These are phyloP conservation scores for Pyrus bretschneideri DNA, from an alignment of 306 rosid species.

Conservation along the genomic window DNA sequence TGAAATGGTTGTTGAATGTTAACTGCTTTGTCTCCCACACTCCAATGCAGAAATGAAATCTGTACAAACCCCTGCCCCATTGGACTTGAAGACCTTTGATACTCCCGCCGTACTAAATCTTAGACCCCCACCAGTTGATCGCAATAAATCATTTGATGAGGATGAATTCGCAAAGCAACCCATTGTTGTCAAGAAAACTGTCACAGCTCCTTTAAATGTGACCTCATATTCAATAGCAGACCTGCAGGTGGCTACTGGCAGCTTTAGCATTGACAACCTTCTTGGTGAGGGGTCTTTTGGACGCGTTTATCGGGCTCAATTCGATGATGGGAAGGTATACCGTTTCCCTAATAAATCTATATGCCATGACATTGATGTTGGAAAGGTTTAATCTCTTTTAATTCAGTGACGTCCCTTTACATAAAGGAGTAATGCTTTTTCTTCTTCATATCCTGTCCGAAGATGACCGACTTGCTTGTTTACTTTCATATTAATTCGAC, in stretches of 20 bases:
- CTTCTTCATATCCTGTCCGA: background rate
- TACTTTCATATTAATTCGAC: no score
- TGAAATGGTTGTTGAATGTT: background rate
- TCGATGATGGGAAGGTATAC: conserved; percentile 81
- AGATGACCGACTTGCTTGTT: background rate
- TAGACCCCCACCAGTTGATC: conserved; percentile 94
- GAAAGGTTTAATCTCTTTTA: background rate
- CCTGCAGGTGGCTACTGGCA: conserved; percentile 94
- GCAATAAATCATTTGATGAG: conserved; percentile 73
- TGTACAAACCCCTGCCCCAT: conserved; percentile 38
- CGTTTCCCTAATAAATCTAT: background rate
- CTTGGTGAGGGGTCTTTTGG: conserved; percentile 94
- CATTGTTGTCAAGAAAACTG: conserved; percentile 41
- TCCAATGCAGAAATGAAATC: conserved; percentile 67
- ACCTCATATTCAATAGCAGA: conserved; percentile 81
- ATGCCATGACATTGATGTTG: conserved; percentile 8
- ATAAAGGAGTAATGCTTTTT: background rate
- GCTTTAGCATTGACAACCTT: conserved; percentile 83
- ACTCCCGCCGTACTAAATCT: conserved; percentile 50
- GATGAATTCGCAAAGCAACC: conserved; percentile 58
- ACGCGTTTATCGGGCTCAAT: conserved; percentile 87
- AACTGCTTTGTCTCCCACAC: conserved; percentile 7
- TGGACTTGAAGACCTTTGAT: conserved; percentile 60
- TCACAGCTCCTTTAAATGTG: conserved; percentile 53
- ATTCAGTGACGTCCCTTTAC: background rate